Evolutionary conservation across 2,329 filamentous ascomycete genomes (phyloP).

Genomic region (Blastomyces parvus): DNA sequence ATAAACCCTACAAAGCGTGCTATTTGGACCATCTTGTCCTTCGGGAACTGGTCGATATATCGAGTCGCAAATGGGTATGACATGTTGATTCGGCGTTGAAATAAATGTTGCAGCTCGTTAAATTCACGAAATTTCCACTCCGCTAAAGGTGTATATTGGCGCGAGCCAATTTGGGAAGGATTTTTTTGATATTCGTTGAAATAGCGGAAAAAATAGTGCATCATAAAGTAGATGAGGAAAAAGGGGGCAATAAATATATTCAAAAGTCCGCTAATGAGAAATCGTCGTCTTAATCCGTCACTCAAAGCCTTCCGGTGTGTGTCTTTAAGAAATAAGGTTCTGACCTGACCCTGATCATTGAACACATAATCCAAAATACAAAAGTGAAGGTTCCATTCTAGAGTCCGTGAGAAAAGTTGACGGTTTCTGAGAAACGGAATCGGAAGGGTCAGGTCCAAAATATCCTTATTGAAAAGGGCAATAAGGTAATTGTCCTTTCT

Average conservation of each 20-base stretch:
- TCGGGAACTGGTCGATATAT: constrained; percentile 93
- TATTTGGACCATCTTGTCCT: constrained; percentile 80
- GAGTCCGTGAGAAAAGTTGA: constrained; percentile 76
- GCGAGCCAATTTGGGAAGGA: constrained; percentile 72
- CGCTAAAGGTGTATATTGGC: constrained; percentile 84
- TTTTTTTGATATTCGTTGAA: constrained; percentile 98
- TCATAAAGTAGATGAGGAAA: constrained; percentile 72
- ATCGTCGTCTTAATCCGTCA: constrained; percentile 63
- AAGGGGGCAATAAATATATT: constrained; percentile 82
- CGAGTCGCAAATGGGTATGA: constrained; percentile 86
- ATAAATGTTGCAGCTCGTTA: constrained; percentile 90
- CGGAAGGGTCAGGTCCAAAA: constrained; percentile 76
- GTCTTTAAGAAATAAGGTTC: constrained; percentile 74
- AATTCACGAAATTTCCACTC: constrained; percentile 99
- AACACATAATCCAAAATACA: constrained; percentile 92
- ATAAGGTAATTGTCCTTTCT: constrained; percentile 95
- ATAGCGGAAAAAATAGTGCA: constrained; percentile 89
- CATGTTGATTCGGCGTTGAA: constrained; percentile 82
- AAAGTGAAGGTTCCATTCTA: constrained; percentile 86
- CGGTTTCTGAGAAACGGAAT: constrained; percentile 71
- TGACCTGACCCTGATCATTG: constrained; percentile 76
- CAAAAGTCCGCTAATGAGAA: constrained; percentile 73
- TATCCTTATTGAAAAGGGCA: constrained; percentile 93
- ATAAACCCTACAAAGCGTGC: constrained; percentile 81
- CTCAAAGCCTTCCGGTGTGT: constrained; percentile 71